phyloP scores from a whole-genome alignment of 108 stramenopile genomes.

The Conticribra weissflogii region DNA sequence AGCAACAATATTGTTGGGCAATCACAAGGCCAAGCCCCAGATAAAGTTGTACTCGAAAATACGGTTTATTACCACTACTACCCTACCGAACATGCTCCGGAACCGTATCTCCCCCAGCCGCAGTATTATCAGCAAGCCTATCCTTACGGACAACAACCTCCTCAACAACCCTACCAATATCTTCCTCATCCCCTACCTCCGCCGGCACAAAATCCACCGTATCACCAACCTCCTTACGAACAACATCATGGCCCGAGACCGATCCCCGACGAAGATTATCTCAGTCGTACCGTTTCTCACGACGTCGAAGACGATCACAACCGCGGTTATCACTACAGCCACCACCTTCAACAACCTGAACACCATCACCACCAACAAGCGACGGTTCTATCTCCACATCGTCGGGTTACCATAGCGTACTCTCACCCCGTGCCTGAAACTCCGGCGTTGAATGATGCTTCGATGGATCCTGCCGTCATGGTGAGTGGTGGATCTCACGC shows the following conservation, averaged over 20 bases:
- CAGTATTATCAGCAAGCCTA: neutral
- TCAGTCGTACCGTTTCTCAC: conserved; percentile 21
- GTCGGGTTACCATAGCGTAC: neutral
- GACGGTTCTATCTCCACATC: conserved; percentile 1
- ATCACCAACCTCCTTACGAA: neutral
- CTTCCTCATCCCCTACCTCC: neutral
- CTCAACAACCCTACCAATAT: conserved; percentile 2
- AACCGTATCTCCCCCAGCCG: too few relatives aligned
- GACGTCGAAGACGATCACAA: conserved; percentile 13
- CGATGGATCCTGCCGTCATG: conserved; percentile 16
- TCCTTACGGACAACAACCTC: neutral
- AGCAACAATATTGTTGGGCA: conserved; percentile 15
- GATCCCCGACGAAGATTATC: neutral
- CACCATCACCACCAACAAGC: neutral
- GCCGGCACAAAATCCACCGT: neutral
- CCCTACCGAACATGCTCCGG: too few relatives aligned
- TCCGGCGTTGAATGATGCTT: conserved; percentile 7
- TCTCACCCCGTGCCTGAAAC: conserved; percentile 15
- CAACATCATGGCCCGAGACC: neutral
- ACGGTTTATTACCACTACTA: too few relatives aligned
- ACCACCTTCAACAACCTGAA: neutral
- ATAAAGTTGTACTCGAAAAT: too few relatives aligned
- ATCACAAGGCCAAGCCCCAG: too few relatives aligned
- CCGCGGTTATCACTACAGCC: neutral
- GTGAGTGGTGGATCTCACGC: conserved; percentile 1